phyloP scores from a whole-genome alignment of 495 filamentous ascomycete species.

The Neurospora sp. region DNA sequence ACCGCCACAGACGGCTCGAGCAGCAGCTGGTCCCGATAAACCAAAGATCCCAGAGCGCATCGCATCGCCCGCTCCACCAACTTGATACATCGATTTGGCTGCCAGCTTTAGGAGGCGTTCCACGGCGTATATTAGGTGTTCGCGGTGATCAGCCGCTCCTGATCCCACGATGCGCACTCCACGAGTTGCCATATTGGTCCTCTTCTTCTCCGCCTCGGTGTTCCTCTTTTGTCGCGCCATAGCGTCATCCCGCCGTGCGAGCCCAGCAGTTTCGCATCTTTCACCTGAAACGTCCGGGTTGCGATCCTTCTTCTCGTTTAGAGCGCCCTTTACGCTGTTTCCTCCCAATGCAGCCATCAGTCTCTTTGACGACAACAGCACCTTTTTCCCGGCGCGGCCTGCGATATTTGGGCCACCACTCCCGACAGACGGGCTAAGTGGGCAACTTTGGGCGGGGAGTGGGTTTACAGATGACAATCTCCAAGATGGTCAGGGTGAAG shows the following conservation, averaged over 20 bases:
- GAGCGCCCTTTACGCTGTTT: slow-evolving; percentile 61
- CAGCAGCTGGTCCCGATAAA: background rate
- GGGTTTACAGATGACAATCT: slow-evolving; percentile 71
- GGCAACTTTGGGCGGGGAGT: slow-evolving; percentile 81
- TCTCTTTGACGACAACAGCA: slow-evolving; percentile 94
- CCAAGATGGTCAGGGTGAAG: slow-evolving; percentile 55
- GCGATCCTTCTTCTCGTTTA: slow-evolving; percentile 37
- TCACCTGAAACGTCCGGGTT: slow-evolving; percentile 25
- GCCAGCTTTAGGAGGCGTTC: background rate
- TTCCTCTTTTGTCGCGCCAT: slow-evolving; percentile 39
- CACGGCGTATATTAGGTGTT: background rate
- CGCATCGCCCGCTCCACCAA: background rate
- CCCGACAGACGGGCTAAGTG: slow-evolving; percentile 65
- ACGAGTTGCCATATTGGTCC: slow-evolving; percentile 33
- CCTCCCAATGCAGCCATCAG: slow-evolving; percentile 91
- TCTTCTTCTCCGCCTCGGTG: slow-evolving; percentile 36
- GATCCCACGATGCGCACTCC: slow-evolving; percentile 34
- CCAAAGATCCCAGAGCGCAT: background rate
- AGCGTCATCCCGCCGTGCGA: slow-evolving; percentile 20
- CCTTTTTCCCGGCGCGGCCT: slow-evolving; percentile 86
- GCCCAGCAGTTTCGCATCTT: slow-evolving; percentile 14
- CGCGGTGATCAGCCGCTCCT: background rate
- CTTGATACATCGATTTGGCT: background rate
- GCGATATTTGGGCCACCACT: slow-evolving; percentile 85
- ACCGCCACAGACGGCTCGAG: slow-evolving; percentile 1